Base-by-base conservation (phyloP, 495 filamentous ascomycete genomes). In the Tuber calosporum region DNA sequence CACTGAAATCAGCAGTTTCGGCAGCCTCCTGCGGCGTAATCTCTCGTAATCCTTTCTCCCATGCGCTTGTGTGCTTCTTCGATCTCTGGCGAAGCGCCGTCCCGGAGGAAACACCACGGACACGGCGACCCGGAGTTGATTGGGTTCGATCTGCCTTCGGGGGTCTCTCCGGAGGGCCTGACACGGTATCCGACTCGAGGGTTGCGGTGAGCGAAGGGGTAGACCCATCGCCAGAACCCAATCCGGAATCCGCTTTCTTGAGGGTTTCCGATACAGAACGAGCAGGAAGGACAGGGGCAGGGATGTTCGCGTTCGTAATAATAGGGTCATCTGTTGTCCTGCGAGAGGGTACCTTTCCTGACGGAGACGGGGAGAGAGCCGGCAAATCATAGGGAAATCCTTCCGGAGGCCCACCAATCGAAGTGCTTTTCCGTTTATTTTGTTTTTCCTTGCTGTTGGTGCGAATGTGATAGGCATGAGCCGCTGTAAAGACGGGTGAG, bases 41-140 rank as follows among this genome's bases (percentile, higher is more conserved):
- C 83, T 92, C 92, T 79, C 91, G 88, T 30, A 98, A 84, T 3
- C 96, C 96, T 20, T 91, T 91, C 20, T 88, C 91, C 83, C 97
- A 98, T 7, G 96, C 95, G 80, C 93, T 96, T 2, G 95, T 98
- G 13, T 78, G 89, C 80, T 98, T 94, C 84, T 98, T 98, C 38
- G 90, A 88, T 83, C 94, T 95, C 73, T 86, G 87, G 34, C 88
- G 86, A 62, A 81, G 80, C 37, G 62, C 77, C 11, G 77, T 70
- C 19, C 76, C 77, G 6, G 80, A 81, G 19, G 79, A 72, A 74
- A 80, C 79, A 9, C 72, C 70, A 66, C 79, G 79, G 36, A 81
- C 75, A 34, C 76, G 76, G 37, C 77, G 76, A 13, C 75, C 72
- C 8, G 74, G 72, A 4, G 76, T 68, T 71, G 80, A 80, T 68